A percentile compares a stretch with the other conserved stretches of the same genome.
Conservation (phyloP, 2,329 filamentous ascomycete species). For the Sphaceloma murrayae region DNA sequence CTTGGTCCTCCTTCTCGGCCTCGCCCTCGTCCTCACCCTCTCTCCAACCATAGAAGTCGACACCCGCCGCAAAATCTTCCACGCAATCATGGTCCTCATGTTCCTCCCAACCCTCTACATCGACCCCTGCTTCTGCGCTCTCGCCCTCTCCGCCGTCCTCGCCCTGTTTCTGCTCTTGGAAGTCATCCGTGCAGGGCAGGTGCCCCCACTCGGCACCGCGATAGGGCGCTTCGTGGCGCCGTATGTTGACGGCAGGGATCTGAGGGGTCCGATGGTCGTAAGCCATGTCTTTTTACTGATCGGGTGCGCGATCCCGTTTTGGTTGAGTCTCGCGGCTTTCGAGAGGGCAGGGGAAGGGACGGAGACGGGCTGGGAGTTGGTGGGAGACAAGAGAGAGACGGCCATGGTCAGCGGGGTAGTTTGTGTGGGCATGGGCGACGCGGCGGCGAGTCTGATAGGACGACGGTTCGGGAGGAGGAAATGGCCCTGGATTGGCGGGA, state of each 20-base stretch:
- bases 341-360: conserved; percentile 47
- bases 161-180: conserved; percentile 82
- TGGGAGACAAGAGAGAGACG: conserved; percentile 51
- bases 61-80: conserved; percentile 91
- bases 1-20: conserved; percentile 57
- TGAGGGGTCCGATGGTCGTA: conserved; percentile 87
- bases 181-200: conserved; percentile 77
- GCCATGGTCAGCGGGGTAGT: conserved; percentile 89
- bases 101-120: conserved; percentile 77
- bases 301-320: conserved; percentile 88
- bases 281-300: conserved; percentile 93
- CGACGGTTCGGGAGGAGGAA: conserved; percentile 76
- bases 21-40: conserved; percentile 67
- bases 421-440: conserved; percentile 91
- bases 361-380: conserved; percentile 65
- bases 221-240: conserved; percentile 81
- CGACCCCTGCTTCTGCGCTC: conserved; percentile 71
- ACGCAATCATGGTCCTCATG: conserved; percentile 97
- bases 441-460: conserved; percentile 82
- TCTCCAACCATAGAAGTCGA: conserved; percentile 83
- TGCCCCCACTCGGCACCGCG: conserved; percentile 79
- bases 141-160: conserved; percentile 71
- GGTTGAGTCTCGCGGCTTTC: conserved; percentile 70
- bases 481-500: conserved; percentile 95
- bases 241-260: conserved; percentile 87